Evolutionary conservation across 2,329 filamentous ascomycete genomes (phyloP), one percentile per base, ranked within the genome.

Genomic region (Colletotrichum incanum): DNA sequence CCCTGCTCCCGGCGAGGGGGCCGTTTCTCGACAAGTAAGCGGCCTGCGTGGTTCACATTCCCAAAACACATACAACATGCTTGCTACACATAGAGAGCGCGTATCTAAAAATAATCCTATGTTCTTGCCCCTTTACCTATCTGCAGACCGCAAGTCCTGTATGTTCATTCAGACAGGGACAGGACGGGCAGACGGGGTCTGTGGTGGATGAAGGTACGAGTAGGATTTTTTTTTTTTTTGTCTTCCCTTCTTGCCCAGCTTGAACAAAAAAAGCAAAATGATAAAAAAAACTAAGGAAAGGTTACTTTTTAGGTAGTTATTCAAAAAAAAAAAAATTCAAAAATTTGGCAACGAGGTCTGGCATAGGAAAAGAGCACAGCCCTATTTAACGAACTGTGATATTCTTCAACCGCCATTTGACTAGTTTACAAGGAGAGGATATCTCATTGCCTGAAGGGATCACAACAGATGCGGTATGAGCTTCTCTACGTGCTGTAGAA

Each of bases 281-380:
- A 16, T 3, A 11, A 18, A 1, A 31, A n/a, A n/a, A n/a, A n/a
- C n/a, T n/a, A n/a, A n/a, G n/a, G n/a, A n/a, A 52, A 3, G 5
- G 7, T 14, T 11, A 5, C 1, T 31, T 1, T 20, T 7, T 7
- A 1, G 16, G 9, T 18, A 3, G 26, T 11, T 1, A 9, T 1
- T 14, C 8, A 12, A 52, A 52, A 14, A 6, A 52, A 12, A 52
- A 52, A 14, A 6, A 52, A 9, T 1, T 14, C 8, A 12, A 52
- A 52, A 14, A 6, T 31, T 3, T 7, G 28, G 26, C 4, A 31
- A 9, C 18, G 8, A 0, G 0, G 12, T 7, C 6, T 9, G 7
- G 34, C 34, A 11, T 11, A 37, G 34, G 7, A 37, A 31, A 37
- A 31, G 28, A 31, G 28, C 28, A 31, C 3, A 37, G 11, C 34